phyloP scores from a whole-genome alignment of 2,329 filamentous ascomycete species.

The Ceratocystis huliohia region DNA sequence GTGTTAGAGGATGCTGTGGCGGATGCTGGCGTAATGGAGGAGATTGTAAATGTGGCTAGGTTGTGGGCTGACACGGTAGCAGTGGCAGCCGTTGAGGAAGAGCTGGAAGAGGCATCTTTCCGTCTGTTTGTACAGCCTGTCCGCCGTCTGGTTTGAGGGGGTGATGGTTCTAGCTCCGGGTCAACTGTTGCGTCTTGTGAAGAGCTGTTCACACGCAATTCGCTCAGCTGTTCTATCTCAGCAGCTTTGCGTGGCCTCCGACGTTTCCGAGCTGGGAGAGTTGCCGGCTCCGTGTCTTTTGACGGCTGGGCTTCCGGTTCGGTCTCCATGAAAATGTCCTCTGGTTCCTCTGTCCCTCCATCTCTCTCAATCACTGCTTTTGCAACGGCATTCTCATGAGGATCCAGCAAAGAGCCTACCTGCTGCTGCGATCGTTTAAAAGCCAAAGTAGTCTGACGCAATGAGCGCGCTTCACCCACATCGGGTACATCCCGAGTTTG shows the following conservation, averaged over 20 bases:
- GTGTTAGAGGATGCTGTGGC: background rate
- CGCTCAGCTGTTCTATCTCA: background rate
- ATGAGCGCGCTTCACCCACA: background rate
- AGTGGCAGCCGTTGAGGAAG: background rate
- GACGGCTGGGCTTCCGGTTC: background rate
- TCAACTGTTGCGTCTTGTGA: background rate
- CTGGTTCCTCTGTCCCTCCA: background rate
- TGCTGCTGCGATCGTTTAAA: constrained; percentile 8
- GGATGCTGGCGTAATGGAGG: background rate
- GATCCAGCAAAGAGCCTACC: background rate
- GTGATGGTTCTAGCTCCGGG: background rate
- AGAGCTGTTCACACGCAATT: background rate
- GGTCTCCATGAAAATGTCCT: background rate
- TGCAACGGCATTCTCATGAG: background rate
- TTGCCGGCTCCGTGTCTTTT: background rate
- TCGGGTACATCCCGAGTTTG: too few relatives aligned
- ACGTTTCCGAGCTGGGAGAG: background rate
- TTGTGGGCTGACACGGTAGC: background rate
- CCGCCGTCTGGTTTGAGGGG: background rate
- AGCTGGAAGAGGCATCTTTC: background rate
- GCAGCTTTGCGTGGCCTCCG: constrained; percentile 2
- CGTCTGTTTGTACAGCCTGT: background rate
- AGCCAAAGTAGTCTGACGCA: constrained; percentile 15
- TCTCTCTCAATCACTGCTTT: background rate
- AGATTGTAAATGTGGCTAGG: background rate